A percentile compares a stretch with the other conserved stretches of the same genome.
These are phyloP conservation scores for Nephelium lappaceum DNA, from an alignment of 345 rosid species.

Conservation along the genomic window DNA sequence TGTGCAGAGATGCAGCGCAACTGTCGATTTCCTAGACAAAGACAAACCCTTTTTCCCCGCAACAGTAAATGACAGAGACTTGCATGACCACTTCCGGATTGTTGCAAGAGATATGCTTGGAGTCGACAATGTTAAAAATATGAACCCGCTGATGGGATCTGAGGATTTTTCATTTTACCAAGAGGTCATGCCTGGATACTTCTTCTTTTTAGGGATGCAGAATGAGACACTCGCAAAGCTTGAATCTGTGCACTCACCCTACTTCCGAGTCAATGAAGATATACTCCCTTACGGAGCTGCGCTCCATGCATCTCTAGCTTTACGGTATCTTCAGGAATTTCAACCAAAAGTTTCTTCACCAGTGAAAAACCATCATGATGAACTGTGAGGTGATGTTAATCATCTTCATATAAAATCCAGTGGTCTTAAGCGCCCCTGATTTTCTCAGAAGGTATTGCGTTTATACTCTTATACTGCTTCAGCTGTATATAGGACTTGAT, in stretches of 20 bases:
- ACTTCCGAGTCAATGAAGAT: conserved; percentile 68
- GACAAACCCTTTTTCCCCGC: conserved; percentile 69
- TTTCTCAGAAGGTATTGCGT: background rate
- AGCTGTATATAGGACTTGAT: background rate
- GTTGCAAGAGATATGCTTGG: conserved; percentile 76
- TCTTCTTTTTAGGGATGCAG: conserved; percentile 70
- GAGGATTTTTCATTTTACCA: conserved; percentile 93
- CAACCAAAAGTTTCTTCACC: conserved; percentile 30
- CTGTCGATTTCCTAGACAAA: conserved; percentile 47
- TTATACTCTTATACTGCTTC: background rate
- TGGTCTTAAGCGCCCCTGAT: background rate
- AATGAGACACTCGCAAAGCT: conserved; percentile 41
- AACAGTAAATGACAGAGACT: conserved; percentile 54
- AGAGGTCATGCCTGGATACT: conserved; percentile 73
- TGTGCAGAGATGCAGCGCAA: conserved; percentile 83
- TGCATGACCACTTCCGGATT: conserved; percentile 57
- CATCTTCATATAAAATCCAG: background rate
- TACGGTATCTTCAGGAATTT: conserved; percentile 54
- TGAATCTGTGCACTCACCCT: conserved; percentile 55
- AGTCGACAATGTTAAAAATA: conserved; percentile 41
- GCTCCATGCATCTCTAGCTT: conserved; percentile 82
- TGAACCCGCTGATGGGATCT: conserved; percentile 82
- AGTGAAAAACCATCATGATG: conserved; percentile 47
- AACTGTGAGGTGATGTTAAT: conserved; percentile 45
- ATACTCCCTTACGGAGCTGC: conserved; percentile 87